Evolutionary conservation across 805 yeast genomes (phyloP), one percentile per base, ranked within the genome.

Genomic region (Kuraishia ogatae): DNA sequence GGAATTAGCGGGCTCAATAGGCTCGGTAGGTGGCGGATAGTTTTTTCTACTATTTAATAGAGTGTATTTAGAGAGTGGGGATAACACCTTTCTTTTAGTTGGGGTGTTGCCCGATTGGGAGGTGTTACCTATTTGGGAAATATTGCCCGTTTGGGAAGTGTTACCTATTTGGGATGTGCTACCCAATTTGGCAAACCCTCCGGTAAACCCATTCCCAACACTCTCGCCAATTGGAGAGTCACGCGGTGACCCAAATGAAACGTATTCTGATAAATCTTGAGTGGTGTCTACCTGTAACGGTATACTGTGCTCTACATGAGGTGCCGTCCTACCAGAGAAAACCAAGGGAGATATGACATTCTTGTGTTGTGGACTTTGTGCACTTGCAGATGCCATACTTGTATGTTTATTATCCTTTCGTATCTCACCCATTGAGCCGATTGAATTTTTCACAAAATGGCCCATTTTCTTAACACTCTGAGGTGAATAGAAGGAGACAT

Each of bases 211-310:
- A n/a, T n/a, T n/a, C n/a, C n/a, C n/a, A n/a, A n/a, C n/a, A n/a
- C 29, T 10, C 10, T 26, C 29, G 10, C 8, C 29, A 26, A 62
- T 57, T 22, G 66, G 51, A 21, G 64, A 51, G 39, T 64, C 70
- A 23, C 63, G 64, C 6, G 76, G 67, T 0, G 77, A 71, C 7
- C 72, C 75, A 61, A 75, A 75, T 1, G 78, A 75, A 15, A 73
- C 64, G 57, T 74, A 75, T 47, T 68, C 70, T 1, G 65, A 57
- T 19, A 55, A 50, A 7, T 22, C 35, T n/a, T 21, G 26, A 19
- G 26, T 10, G 22, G 20, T 48, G 8, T 48, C 50, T 19, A 48
- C 50, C 10, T 26, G 29, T 26, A 26, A 10, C 8, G 29, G 29
- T 5, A 26, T n/a, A n/a, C n/a, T n/a, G n/a, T n/a, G n/a, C n/a